Percentiles rank a stretch among this genome's conserved stretches.
Evolutionary conservation across 192 early-diverging fungal species (phyloP).

Genomic region (Pilobolus umbonatus): DNA sequence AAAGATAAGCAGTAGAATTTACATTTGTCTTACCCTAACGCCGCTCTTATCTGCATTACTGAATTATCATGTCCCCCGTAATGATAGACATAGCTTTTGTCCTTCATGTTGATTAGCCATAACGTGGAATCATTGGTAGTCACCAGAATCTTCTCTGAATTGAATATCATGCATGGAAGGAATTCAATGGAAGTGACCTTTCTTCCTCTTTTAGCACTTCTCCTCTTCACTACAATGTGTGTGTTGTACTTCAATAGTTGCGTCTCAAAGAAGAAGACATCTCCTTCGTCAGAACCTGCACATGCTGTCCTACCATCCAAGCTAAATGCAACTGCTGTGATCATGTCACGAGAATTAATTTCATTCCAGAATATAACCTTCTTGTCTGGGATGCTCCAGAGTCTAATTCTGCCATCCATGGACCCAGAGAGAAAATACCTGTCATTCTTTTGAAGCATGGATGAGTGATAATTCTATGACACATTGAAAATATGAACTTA

Average conservation of each 20-base stretch:
- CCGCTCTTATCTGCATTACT: slow-evolving; percentile 68
- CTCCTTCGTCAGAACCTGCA: slow-evolving; percentile 71
- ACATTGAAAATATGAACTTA: slow-evolving; percentile 2
- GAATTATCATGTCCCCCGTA: slow-evolving; percentile 76
- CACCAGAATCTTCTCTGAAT: slow-evolving; percentile 62
- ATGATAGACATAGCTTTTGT: slow-evolving; percentile 72
- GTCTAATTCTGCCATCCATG: slow-evolving; percentile 69
- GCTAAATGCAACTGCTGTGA: slow-evolving; percentile 81
- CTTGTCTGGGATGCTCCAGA: slow-evolving; percentile 82
- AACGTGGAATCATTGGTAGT: slow-evolving; percentile 82
- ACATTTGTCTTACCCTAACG: slow-evolving; percentile 62
- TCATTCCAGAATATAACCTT: slow-evolving; percentile 75
- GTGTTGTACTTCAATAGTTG: slow-evolving; percentile 77
- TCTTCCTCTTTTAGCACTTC: slow-evolving; percentile 58
- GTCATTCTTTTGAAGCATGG: slow-evolving; percentile 61
- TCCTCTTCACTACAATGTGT: slow-evolving; percentile 66
- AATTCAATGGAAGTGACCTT: slow-evolving; percentile 83
- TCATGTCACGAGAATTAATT: slow-evolving; percentile 58
- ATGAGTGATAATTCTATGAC: slow-evolving; percentile 1
- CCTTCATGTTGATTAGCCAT: slow-evolving; percentile 70
- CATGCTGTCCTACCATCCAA: slow-evolving; percentile 64
- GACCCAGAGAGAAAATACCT: slow-evolving; percentile 77
- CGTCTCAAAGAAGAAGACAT: slow-evolving; percentile 80
- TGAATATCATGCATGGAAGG: slow-evolving; percentile 48
- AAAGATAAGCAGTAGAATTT: no score